Evolutionary conservation across 371 early-diverging fungal species (phyloP).

Genomic region (Mortierella sp.): DNA sequence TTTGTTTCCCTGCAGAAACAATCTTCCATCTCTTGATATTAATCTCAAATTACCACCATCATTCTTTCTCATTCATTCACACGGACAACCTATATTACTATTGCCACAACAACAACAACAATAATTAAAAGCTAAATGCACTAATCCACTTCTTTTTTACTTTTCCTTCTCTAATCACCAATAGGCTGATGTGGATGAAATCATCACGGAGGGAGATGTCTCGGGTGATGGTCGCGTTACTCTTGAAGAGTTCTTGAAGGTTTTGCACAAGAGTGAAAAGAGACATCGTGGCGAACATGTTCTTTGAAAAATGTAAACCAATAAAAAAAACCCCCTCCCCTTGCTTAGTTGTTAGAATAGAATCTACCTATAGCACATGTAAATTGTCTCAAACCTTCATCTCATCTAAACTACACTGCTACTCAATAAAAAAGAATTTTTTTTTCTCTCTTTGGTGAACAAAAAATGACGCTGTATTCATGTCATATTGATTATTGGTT

Average conservation of each 20-base stretch:
- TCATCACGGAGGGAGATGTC: conserved; percentile 41
- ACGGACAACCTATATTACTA: background rate
- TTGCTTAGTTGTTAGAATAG: no score
- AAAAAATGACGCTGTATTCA: no score
- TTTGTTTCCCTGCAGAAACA: background rate
- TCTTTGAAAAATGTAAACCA: conserved; percentile 7
- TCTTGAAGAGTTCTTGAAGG: conserved; percentile 42
- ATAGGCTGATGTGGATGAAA: conserved; percentile 39
- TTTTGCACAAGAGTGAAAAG: conserved; percentile 38
- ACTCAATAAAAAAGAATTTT: no score
- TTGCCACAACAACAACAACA: background rate
- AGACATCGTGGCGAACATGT: conserved; percentile 36
- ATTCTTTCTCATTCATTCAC: background rate
- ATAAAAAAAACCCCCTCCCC: no score
- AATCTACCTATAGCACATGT: no score
- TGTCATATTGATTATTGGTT: no score
- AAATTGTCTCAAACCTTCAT: no score
- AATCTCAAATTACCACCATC: background rate
- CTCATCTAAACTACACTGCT: no score
- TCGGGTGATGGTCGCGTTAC: conserved; percentile 39
- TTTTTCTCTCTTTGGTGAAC: no score
- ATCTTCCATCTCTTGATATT: no score
- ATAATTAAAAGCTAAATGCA: background rate
- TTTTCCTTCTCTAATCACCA: background rate
- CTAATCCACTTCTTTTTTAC: background rate